Base-by-base conservation (phyloP, 352 stramenopile genomes). In the Phytopythium ostracodes region DNA sequence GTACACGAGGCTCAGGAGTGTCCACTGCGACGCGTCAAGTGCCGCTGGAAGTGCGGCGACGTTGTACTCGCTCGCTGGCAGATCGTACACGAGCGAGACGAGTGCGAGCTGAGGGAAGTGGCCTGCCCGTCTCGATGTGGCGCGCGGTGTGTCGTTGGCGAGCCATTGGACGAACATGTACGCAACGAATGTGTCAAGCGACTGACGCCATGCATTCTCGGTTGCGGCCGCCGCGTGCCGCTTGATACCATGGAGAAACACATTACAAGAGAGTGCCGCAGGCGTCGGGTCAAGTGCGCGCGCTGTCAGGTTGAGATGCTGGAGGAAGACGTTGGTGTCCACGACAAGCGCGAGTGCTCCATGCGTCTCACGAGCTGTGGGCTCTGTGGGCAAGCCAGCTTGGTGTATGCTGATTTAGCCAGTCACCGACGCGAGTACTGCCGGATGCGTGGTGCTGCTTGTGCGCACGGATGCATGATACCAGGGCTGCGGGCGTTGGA, bases 31-130 rank as follows among this genome's bases (percentile, higher is more conserved):
- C 75, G 75, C 35, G 75, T 91, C 42, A 17, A 31, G 20, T 93
- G 80, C 54, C 78, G 80, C 54, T 89, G 80, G 72, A 56, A 71
- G 14, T 91, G 84, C 49, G 72, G 76, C 9, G 81, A 91, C 31
- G 53, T 67, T 0, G 72, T 91, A 8, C 25, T 87, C 6, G 79
- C 76, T 4, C 70, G 63, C 8, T 53, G 63, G 2, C 80, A 84
- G 62, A 46, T 43, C 7, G 15, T 67, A 38, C 84, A 93, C 35
- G 84, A 93, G 51, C 54, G 27, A 24, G 63, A 76, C 6, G 80
- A 90, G 55, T 93, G 84, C 60, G 49, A 77, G n/a, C 38, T 67
- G 53, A 75, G 82, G 15, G 57, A 79, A 57, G 20, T 85, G 0
- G 50, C 62, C 12, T 93, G 84, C 52, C 70, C 82, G 0, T 84